Evolutionary conservation across 805 yeast genomes (phyloP).

Genomic region (Sugiyamaella marilandica): DNA sequence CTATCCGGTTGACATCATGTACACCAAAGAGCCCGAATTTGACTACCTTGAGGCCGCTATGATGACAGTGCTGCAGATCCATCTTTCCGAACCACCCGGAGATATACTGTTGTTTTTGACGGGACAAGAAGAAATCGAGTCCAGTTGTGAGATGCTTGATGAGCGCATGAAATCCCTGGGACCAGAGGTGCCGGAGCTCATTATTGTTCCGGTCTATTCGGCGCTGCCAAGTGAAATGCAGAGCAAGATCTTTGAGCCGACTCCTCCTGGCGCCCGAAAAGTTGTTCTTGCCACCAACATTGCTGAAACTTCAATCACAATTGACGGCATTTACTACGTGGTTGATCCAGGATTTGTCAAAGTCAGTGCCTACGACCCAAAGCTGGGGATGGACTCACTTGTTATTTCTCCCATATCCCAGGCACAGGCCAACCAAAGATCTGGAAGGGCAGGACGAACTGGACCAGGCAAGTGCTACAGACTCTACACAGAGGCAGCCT

Average conservation of each 20-base stretch:
- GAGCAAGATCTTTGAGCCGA: constrained; percentile 74
- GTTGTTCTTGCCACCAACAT: constrained; percentile 93
- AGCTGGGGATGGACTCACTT: constrained; percentile 83
- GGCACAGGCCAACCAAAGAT: constrained; percentile 94
- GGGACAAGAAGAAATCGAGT: constrained; percentile 95
- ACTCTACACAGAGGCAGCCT: constrained; percentile 79
- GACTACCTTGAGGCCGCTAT: constrained; percentile 88
- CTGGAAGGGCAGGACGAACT: constrained; percentile 98
- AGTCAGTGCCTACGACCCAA: constrained; percentile 82
- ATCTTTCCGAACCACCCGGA: constrained; percentile 54
- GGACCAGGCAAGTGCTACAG: constrained; percentile 95
- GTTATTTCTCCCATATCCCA: constrained; percentile 84
- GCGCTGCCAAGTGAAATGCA: constrained; percentile 85
- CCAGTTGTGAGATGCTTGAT: constrained; percentile 65
- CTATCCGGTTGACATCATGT: constrained; percentile 84
- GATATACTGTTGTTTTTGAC: constrained; percentile 89
- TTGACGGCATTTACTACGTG: constrained; percentile 92
- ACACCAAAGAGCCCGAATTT: constrained; percentile 82
- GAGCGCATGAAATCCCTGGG: constrained; percentile 67
- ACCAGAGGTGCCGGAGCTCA: constrained; percentile 50
- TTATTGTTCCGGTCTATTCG: constrained; percentile 85
- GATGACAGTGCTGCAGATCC: constrained; percentile 83
- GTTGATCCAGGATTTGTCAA: constrained; percentile 94
- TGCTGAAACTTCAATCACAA: constrained; percentile 95
- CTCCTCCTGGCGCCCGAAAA: constrained; percentile 74